Base-by-base conservation (phyloP, 768 basidiomycete species). In the Gloeostereum incarnatum region DNA sequence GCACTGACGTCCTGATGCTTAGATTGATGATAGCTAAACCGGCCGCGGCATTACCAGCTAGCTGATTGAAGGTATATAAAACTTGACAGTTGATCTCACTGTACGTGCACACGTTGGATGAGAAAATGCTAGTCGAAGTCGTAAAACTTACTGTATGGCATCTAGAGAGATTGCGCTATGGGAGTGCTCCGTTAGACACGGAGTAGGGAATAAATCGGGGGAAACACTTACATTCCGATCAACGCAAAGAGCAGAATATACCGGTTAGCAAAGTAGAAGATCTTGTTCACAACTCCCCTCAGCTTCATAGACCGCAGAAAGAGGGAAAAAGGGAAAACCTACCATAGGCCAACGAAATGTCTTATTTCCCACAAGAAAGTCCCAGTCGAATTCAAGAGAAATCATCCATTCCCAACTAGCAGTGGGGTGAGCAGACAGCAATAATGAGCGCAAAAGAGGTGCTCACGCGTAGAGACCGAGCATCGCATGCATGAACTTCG, bases 11-110 rank as follows among this genome's bases (percentile, higher is more conserved):
- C 54, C 80, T 60, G 26, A 83, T 57, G 2, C 75, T 78, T 7
- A 84, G 65, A 49, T 83, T 84, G 41, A 84, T 71, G 51, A 78
- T 81, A 9, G 81, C 80, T 3, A 82, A 61, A 18, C 81, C 81
- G 29, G 82, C 71, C 16, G 80, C 62, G 13, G 73, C 71, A 55
- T 81, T 80, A 13, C 81, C 81, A 38, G 74, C 65, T 33, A 63
- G 58, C 64, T 71, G 68, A 43, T 78, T 80, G 50, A 81, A 81
- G 1, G 78, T 81, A 47, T 82, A 84, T 17, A 84, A 55, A 4
- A 61, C 69, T 49, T 83, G 81, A 44, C 81, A 84, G 49, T 83
- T 55, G 23, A 82, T 56, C 49, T 69, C 56, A 2, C 71, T 73
- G 43, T 8, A 13, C 13, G 11, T 23, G 17, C 43, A 17, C 21